Base-by-base conservation (phyloP, 495 filamentous ascomycete genomes). In the Aspergillus campestris region DNA sequence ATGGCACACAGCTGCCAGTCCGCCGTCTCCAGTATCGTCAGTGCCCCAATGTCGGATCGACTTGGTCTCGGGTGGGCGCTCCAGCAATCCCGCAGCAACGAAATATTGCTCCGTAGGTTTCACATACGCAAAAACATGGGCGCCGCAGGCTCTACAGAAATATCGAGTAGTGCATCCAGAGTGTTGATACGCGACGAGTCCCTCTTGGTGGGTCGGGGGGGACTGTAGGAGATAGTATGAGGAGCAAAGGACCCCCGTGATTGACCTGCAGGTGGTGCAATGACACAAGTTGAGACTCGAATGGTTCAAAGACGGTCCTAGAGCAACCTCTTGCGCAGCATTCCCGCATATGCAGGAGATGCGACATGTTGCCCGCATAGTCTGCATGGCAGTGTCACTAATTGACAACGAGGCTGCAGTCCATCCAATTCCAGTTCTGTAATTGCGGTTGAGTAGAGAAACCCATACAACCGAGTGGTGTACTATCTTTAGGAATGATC, bases 71-170 rank as follows among this genome's bases (percentile, higher is more conserved):
- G 44, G 67, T 53, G 48, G 13, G 5, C 58, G 51, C 30, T 55
- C 52, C 11, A 69, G 55, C 8, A 74, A 55, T 35, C 69, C 72
- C 27, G 60, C 73, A 24, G 56, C 60, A 38, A 80, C 75, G 31
- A 62, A 49, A 48, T 66, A 73, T 28, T 57, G 62, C 8, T 59
- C 67, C 6, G 41, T 51, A 3, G 58, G 45, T 42, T 55, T 49
- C 27, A 44, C 35, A 34, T 61, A 58, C 5, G 60, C 55, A 42
- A 83, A 80, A 49, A 81, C 65, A 50, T 85, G 80, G 24, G 79
- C 77, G 29, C 83, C 83, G 49, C 85, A 90, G 10, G 61, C 78
- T n/a, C 56, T 51, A 60, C 86, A 89, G 60, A 86, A 86, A 50
- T 78, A 77, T n/a, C 79, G 78, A 13, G 66, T 72, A 8, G 75